Percentiles rank a stretch among this genome's conserved stretches.
Conservation (phyloP, 306 rosid genomes). For the Cicer yamashitae region DNA sequence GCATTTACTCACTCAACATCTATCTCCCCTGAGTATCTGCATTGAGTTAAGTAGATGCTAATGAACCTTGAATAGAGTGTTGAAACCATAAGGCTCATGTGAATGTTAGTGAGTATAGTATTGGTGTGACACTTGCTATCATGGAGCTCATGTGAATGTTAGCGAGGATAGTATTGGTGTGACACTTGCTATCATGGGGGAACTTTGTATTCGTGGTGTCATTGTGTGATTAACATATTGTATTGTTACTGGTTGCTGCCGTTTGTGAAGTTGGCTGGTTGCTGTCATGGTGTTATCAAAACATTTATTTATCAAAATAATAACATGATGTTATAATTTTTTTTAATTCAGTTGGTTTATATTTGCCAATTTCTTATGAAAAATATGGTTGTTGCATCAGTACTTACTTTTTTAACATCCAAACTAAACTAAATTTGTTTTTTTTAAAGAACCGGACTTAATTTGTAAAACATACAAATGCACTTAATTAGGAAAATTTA, state of each 20-base stretch:
- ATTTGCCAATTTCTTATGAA: not conserved
- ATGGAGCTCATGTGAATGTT: not conserved
- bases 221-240: not conserved
- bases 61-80: not conserved
- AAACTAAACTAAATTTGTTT: not conserved
- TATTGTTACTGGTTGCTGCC: not conserved
- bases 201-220: not conserved
- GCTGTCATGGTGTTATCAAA: not conserved
- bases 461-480: not conserved
- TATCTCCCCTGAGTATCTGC: not conserved
- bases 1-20: not conserved
- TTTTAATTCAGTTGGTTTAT: not conserved
- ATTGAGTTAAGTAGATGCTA: not conserved
- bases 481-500: not conserved
- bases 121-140: not conserved
- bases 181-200: not conserved
- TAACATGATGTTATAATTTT: not conserved
- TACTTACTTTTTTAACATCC: not conserved
- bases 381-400: slow-evolving; percentile 25
- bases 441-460: too few relatives aligned
- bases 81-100: not conserved
- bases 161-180: not conserved
- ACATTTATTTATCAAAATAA: not conserved
- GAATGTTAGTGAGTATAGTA: not conserved
- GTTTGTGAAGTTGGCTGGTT: not conserved